Conservation (phyloP, 208 protist species). For the Trichomonas vaginalis region DNA sequence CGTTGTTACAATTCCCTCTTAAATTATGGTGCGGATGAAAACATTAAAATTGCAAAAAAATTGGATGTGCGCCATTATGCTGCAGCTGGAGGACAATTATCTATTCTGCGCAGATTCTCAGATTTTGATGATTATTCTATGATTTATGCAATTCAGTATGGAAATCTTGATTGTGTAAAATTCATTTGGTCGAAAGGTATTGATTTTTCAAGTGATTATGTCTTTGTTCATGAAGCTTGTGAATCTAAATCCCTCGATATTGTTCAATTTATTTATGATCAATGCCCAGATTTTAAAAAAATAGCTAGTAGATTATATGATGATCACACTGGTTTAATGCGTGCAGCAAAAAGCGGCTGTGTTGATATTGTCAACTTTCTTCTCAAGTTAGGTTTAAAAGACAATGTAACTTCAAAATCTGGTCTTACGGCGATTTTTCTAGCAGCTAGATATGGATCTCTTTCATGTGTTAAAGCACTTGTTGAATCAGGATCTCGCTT, state of each 20-base stretch:
- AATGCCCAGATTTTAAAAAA: background rate
- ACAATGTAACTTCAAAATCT: background rate
- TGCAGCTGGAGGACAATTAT: background rate
- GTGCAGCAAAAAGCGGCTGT: background rate
- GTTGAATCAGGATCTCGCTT: background rate
- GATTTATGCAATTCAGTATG: background rate
- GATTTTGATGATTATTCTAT: background rate
- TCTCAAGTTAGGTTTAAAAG: background rate
- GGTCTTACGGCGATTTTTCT: background rate
- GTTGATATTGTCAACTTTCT: background rate
- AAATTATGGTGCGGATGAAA: background rate
- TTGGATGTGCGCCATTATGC: background rate
- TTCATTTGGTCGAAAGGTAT: background rate
- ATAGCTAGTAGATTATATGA: background rate
- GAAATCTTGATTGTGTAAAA: background rate
- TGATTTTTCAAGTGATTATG: background rate
- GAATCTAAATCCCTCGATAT: background rate
- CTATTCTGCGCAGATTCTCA: background rate
- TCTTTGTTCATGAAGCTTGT: background rate
- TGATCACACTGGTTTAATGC: background rate
- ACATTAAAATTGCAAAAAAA: background rate
- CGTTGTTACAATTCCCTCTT: background rate
- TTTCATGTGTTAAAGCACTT: background rate
- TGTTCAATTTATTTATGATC: background rate
- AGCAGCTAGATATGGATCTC: background rate